Conservation (phyloP, 2,329 filamentous ascomycete genomes). For the Sporothrix dimorphospora region DNA sequence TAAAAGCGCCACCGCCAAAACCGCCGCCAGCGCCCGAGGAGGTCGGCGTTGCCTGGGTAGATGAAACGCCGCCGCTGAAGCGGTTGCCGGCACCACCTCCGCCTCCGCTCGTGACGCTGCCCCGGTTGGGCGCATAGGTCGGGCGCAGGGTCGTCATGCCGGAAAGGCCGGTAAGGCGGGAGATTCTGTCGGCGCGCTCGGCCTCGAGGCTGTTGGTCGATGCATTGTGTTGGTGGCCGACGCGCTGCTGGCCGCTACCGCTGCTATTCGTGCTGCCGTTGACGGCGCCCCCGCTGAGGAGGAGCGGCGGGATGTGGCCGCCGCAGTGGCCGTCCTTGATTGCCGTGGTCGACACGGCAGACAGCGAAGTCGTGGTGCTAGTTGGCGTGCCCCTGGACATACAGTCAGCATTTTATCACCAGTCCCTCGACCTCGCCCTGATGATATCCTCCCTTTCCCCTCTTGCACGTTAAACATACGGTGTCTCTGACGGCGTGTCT, state of each 20-base stretch:
- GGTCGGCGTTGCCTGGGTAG: slow-evolving; percentile 53
- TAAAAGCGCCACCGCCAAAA: slow-evolving; percentile 33
- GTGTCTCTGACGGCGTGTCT: slow-evolving; percentile 85
- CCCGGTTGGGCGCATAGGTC: slow-evolving; percentile 37
- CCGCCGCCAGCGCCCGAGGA: slow-evolving; percentile 44
- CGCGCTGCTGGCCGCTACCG: slow-evolving; percentile 55
- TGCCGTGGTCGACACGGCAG: slow-evolving; percentile 86
- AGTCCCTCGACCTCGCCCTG: neutral
- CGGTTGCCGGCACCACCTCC: slow-evolving; percentile 32
- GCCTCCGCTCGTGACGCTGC: slow-evolving; percentile 35
- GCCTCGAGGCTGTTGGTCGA: slow-evolving; percentile 80
- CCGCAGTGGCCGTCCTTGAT: slow-evolving; percentile 97
- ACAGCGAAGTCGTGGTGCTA: slow-evolving; percentile 88
- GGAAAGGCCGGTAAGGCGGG: slow-evolving; percentile 88
- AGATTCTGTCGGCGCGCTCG: slow-evolving; percentile 93
- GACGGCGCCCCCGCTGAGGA: neutral
- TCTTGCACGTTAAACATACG: slow-evolving; percentile 60
- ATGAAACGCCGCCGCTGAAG: slow-evolving; percentile 35
- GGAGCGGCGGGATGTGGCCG: slow-evolving; percentile 46
- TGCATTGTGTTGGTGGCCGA: slow-evolving; percentile 61
- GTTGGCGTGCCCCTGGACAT: slow-evolving; percentile 80
- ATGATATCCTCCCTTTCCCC: neutral
- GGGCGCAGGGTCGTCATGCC: slow-evolving; percentile 74
- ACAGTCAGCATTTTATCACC: slow-evolving; percentile 17
- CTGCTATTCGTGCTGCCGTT: slow-evolving; percentile 47